Evolutionary conservation across 306 rosid species (phyloP).

Genomic region (Luffa acutangula): DNA sequence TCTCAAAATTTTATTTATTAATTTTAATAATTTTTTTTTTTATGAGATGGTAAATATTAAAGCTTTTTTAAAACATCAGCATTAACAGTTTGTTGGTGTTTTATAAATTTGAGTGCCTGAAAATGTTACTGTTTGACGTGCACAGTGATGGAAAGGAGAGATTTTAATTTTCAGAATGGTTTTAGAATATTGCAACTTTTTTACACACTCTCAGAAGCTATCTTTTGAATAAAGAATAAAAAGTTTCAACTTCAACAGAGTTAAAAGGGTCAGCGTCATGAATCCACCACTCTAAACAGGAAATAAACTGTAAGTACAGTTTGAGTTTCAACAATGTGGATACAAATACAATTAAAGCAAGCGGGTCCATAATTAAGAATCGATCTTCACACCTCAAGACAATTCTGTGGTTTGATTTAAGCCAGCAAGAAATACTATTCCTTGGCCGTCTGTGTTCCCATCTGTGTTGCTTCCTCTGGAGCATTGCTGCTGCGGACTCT

Average conservation of each 20-base stretch:
- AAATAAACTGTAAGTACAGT: not conserved
- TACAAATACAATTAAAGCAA: not conserved
- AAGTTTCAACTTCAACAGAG: not conserved
- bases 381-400: not conserved
- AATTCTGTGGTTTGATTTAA: not conserved
- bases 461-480: conserved; percentile 19
- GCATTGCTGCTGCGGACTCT: conserved; percentile 1
- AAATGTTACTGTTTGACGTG: not conserved
- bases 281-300: not conserved
- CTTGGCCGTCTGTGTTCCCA: not conserved
- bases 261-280: not conserved
- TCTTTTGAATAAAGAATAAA: not conserved
- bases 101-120: not conserved
- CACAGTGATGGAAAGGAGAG: not conserved
- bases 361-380: not conserved
- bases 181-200: not conserved
- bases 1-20: not conserved
- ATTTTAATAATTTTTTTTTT: not conserved
- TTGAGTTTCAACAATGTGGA: not conserved
- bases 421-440: not conserved
- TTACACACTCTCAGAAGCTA: not conserved
- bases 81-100: not conserved
- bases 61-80: not conserved
- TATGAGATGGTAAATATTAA: not conserved
- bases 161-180: not conserved